Conservation (phyloP, 352 stramenopile genomes). For the Phytopythium delawarense region DNA sequence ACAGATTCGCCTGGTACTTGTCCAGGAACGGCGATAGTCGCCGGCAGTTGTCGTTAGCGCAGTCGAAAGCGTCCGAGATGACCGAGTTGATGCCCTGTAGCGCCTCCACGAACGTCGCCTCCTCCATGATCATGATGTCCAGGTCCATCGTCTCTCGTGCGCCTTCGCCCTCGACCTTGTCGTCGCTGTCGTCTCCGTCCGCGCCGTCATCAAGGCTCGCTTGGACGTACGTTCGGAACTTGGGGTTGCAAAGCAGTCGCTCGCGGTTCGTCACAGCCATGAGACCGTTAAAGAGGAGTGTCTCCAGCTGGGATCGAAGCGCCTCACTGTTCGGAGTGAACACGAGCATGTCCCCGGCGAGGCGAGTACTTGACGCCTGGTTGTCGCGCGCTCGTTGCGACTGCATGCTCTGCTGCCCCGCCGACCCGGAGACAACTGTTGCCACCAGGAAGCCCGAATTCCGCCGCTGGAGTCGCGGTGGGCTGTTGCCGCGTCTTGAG, state of each 20-base stretch:
- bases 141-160: constrained; percentile 54
- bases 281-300: constrained; percentile 60
- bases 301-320: constrained; percentile 66
- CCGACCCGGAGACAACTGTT: not conserved
- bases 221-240: constrained; percentile 69
- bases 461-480: constrained; percentile 10
- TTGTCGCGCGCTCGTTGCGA: not conserved
- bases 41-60: constrained; percentile 43
- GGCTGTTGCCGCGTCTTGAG: not conserved
- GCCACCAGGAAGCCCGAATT: constrained; percentile 18
- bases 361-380: not conserved
- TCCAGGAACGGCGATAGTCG: constrained; percentile 69
- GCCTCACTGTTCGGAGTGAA: constrained; percentile 48
- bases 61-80: constrained; percentile 47
- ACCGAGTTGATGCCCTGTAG: constrained; percentile 48
- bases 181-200: constrained; percentile 29
- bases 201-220: constrained; percentile 42
- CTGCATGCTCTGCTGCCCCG: not conserved
- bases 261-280: constrained; percentile 62
- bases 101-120: constrained; percentile 49
- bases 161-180: constrained; percentile 31
- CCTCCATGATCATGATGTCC: constrained; percentile 80
- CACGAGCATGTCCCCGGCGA: constrained; percentile 28
- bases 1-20: constrained; percentile 70
- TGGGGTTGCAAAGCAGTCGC: constrained; percentile 50